Conservation (phyloP, 306 rosid species). For the Pyrus betulifolia region DNA sequence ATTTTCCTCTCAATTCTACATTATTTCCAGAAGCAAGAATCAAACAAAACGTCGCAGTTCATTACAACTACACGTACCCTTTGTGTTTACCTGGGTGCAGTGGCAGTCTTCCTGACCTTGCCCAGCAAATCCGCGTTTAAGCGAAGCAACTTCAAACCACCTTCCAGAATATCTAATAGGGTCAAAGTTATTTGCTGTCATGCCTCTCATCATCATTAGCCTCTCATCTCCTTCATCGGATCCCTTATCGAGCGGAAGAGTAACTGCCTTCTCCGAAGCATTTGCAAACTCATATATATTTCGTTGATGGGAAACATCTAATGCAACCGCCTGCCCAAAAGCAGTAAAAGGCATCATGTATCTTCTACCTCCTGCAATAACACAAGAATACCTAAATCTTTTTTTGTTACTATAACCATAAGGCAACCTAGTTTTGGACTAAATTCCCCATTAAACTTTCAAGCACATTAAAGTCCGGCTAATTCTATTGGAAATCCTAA, state of each 20-base stretch:
- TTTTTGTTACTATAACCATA: neutral
- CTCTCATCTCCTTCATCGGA: conserved; percentile 38
- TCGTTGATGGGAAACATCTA: conserved; percentile 37
- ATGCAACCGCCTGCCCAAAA: conserved; percentile 56
- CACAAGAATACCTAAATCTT: conserved; percentile 1
- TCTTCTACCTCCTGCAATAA: conserved; percentile 8
- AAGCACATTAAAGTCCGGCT: neutral
- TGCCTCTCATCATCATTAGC: conserved; percentile 93
- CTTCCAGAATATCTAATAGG: conserved; percentile 84
- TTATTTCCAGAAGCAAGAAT: neutral
- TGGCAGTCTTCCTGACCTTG: conserved; percentile 97
- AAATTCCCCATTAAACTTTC: conserved; percentile 11
- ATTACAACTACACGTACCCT: conserved; percentile 13
- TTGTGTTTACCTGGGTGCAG: conserved; percentile 83
- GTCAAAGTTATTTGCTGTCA: conserved; percentile 78
- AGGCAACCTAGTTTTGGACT: conserved; percentile 4
- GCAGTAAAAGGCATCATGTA: conserved; percentile 15
- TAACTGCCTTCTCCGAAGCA: conserved; percentile 32
- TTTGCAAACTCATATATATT: conserved; percentile 53
- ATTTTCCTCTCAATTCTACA: neutral
- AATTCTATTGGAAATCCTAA: neutral
- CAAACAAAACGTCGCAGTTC: neutral
- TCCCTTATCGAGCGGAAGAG: conserved; percentile 43
- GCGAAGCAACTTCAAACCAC: conserved; percentile 99
- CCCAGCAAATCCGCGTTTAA: conserved; percentile 96